Base-by-base conservation (phyloP, 163 green algal genomes). In the Smithsoniella earleae region DNA sequence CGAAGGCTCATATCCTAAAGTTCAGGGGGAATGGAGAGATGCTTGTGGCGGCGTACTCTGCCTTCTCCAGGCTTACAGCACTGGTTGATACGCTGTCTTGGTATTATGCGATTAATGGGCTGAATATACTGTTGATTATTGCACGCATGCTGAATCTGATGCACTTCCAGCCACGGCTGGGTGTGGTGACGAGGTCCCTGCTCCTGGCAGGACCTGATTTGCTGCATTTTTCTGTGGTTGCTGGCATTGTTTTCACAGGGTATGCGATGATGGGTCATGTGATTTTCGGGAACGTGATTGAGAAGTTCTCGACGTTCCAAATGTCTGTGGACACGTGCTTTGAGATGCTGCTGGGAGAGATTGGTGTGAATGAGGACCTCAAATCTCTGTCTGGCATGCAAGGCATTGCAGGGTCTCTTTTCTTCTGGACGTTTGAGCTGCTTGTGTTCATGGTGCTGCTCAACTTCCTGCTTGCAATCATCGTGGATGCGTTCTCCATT, bases 391-490 rank as follows among this genome's bases (percentile, higher is more conserved):
- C 75, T 22, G 82, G 83, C 10, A 74, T 90, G 27, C 77, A 83
- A 69, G 69, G 76, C 34, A 63, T 82, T n/a, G 82, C 84, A 27
- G 84, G 82, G 27, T 79, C 83, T n/a, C 75, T 94, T 34, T 93
- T 91, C 77, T 95, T 93, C 82, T 95, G 86, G 86, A 83, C 82
- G 18, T 95, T 87, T 66, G 81, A 89, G 81, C 80, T 93, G 58
- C 74, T 93, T 46, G 87, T 95, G 3, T 92, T 90, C 84, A 87
- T 95, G 78, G 89, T 95, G 62, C 79, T 93, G 79, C 84, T 95
- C 76, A 95, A 94, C 79, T 92, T 95, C 82, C 77, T 95, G 77
- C 82, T 94, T 69, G 88, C 89, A 73, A 95, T 94, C 80, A 90
- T 94, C 73, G 83, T 92, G 75, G 88, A 94, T 49, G 87, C 89